Evolutionary conservation across 176 grass and related monocot genomes (phyloP), one percentile per base, ranked within the genome.

Genomic region (Oryza rufipogon): DNA sequence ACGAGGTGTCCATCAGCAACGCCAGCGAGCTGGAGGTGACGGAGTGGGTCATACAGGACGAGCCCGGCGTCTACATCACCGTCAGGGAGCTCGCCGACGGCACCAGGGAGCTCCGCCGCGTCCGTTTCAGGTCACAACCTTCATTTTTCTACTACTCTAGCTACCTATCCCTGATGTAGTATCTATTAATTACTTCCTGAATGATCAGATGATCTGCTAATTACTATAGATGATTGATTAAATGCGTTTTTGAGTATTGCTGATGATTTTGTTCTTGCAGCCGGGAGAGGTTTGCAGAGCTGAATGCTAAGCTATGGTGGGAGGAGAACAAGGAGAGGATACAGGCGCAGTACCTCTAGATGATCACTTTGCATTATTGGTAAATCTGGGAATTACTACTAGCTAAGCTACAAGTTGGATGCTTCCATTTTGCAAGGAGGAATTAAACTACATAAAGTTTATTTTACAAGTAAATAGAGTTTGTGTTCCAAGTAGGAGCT

Each of bases 291-390:
- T 94, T 94, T 16, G 92, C 90, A 0, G 92, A 94, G 85, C 84
- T 90, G 63, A 91, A 91, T 34, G 92, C 92, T 0, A 94, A 94
- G 85, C 84, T 92, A 56, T 94, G 92, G 90, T 94, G 92, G 92
- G 92, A 94, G 90, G 82, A 92, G 85, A 94, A 94, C 87, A 94
- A 89, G 86, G 92, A 94, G 82, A 94, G 92, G 66, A 92, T 94
- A 88, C 87, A 94, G 68, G 25, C 74, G 0, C 92, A 94, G 78
- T 92, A 92, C 85, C 90, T 92, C 17, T 94, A 81, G n/a, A 58
- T 58, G 17, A 58, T 56, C 12, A 38, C 0, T 1, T 11, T 22
- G 22, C 70, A 19, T 7, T 28, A 54, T 51, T 8, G 80, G 76
- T 68, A 80, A 90, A 71, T 10, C 51, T 44, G 33, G 22, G 36